Evolutionary conservation across 768 basidiomycete genomes (phyloP), one percentile per base, ranked within the genome.

Genomic region (Strobilomyces dryophilus): DNA sequence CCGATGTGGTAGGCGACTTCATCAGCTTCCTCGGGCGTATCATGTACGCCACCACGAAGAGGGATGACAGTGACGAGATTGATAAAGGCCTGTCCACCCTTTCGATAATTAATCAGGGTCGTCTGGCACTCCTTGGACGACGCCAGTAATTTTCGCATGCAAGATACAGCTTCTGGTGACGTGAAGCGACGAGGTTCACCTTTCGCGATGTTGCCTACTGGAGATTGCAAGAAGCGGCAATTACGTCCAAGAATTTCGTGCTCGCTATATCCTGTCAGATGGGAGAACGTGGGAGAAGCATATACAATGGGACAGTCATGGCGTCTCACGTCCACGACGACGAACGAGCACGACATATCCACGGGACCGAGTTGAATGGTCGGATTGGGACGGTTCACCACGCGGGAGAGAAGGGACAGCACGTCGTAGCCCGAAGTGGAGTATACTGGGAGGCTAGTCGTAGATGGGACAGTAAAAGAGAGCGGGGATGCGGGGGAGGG

Each of bases 21-120:
- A 49, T 83, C 81, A 35, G 77, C 77, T 58, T 84, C 85, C 40
- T 82, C 77, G 57, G 57, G 71, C 39, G 29, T 59, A 63, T 66
- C 77, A 70, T 52, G 58, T 53, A 61, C 74, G 52, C 82, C 89
- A 8, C 87, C 91, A 0, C 76, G 66, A 53, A 98, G 79, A 17
- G 97, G 95, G 35, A 98, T 89, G 62, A 98, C 80, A 21, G 89
- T 89, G 57, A 98, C 84, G 52, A 95, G 83, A 66, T 98, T 99
- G 71, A 90, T 83, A 70, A 98, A 98, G 1, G 92, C 81, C 20
- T 77, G 73, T 9, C 93, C 92, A 50, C 84, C 84, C 63, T 92
- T 93, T 35, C 82, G 77, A 67, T 93, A 98, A 69, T 99, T 98
- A 69, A 94, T 77, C 47, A 99, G 74, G 47, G 78, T 84, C 2